Base-by-base conservation (phyloP, 495 filamentous ascomycete species). In the Penicillium macrosclerotiorum region DNA sequence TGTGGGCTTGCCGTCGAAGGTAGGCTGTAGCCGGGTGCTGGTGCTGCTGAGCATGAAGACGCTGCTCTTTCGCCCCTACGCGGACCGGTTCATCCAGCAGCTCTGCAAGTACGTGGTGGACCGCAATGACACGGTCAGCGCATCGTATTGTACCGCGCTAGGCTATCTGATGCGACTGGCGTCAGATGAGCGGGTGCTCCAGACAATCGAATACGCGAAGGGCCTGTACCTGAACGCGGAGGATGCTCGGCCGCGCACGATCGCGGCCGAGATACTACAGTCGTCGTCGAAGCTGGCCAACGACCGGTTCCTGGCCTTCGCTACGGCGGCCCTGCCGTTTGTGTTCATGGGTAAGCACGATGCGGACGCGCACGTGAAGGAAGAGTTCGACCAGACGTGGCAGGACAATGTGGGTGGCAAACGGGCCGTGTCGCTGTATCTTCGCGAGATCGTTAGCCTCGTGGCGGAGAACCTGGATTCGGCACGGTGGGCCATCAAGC, bases 261-360 rank as follows among this genome's bases (percentile, higher is more conserved):
- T 91, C 45, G 72, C 91, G 17, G 89, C 83, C 11, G 90, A 96
- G 54, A 82, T 88, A 14, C 63, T 94, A 7, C 75, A 89, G 36
- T 82, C 89, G 5, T 68, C 93, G 2, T 85, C 89, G 14, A 96
- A 96, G 65, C 71, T 89, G 49, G 89, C 93, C 3, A 86, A 89
- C 17, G 93, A 98, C 60, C 82, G 88, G 16, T 96, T 96, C 64
- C 85, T 80, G 47, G 75, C 83, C 5, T 71, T 96, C 29, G 86
- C 91, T 36, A 67, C 80, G 0, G 77, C 79, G 2, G 78, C 90
- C 2, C 65, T 96, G 14, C 93, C 93, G 0, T 90, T 98, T 52
- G 79, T 91, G 5, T 98, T 93, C 57, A 71, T 96, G 8, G 88
- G 79, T 12, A 90, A 90, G 55, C 84, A 95, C 60, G 92, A 96